These are phyloP conservation scores for Phytophthora vignae DNA, from an alignment of 352 stramenopile species.

Conservation along the genomic window DNA sequence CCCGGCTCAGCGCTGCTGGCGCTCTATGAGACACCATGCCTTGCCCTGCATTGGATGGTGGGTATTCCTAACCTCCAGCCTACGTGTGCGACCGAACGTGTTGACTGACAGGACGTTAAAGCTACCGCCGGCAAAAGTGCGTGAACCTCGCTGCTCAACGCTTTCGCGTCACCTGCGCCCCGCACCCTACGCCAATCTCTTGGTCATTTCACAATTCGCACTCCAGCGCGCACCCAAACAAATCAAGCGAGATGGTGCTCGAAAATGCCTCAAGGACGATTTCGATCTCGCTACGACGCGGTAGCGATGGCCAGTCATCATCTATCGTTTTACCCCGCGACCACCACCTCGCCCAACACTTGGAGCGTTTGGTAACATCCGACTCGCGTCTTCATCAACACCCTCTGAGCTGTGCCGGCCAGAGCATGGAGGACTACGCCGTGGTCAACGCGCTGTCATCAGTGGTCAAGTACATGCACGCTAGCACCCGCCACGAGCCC, in stretches of 20 bases:
- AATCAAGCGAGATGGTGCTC: constrained; percentile 20
- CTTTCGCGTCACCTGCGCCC: neutral
- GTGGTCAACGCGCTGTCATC: constrained; percentile 24
- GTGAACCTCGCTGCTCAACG: constrained; percentile 9
- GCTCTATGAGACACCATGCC: constrained; percentile 15
- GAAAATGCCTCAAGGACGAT: constrained; percentile 21
- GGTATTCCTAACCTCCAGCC: constrained; percentile 9
- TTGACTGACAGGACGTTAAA: constrained; percentile 22
- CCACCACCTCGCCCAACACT: constrained; percentile 24
- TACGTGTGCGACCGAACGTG: constrained; percentile 10
- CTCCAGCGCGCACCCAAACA: constrained; percentile 6
- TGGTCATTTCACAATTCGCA: constrained; percentile 28
- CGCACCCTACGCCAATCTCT: neutral
- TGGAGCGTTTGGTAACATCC: constrained; percentile 25
- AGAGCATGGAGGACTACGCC: constrained; percentile 1
- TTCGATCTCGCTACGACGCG: constrained; percentile 28
- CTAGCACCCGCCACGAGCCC: constrained; percentile 13
- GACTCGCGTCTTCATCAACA: neutral
- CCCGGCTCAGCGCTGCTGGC: neutral
- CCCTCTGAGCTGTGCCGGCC: neutral
- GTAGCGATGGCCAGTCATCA: constrained; percentile 14
- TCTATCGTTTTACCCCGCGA: constrained; percentile 27
- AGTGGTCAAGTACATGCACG: constrained; percentile 32
- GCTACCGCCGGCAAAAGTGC: constrained; percentile 16
- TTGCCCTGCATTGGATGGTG: constrained; percentile 9